Evolutionary conservation across 495 filamentous ascomycete genomes (phyloP).

Genomic region (Penicillium odoratum): DNA sequence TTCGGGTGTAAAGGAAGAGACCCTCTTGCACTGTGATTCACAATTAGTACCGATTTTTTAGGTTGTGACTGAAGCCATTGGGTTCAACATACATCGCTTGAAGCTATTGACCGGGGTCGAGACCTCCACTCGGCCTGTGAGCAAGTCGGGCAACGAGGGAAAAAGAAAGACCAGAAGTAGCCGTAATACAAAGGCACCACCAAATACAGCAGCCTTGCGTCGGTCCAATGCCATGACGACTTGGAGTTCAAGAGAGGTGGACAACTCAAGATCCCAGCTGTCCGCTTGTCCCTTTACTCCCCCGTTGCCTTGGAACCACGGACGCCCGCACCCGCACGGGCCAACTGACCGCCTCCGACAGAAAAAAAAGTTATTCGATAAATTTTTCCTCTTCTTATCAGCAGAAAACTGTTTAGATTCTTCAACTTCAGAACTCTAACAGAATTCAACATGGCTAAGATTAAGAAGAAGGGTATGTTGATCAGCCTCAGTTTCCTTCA

Average conservation of each 20-base stretch:
- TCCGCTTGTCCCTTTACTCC: conserved; percentile 21
- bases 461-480: conserved; percentile 85
- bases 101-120: conserved; percentile 97
- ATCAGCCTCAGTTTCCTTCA: background rate
- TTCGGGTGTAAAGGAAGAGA: conserved; percentile 90
- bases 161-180: conserved; percentile 78
- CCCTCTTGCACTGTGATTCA: conserved; percentile 82
- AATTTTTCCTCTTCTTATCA: conserved; percentile 40
- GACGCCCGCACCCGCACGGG: conserved; percentile 38
- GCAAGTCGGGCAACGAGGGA: conserved; percentile 78
- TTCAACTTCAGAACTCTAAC: conserved; percentile 12
- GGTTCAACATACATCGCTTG: conserved; percentile 73
- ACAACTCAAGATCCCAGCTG: conserved; percentile 12
- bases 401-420: conserved; percentile 17
- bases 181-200: conserved; percentile 73
- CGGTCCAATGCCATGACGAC: conserved; percentile 64
- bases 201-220: conserved; percentile 73
- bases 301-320: conserved; percentile 31
- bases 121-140: conserved; percentile 91
- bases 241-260: background rate
- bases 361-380: conserved; percentile 42
- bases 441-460: conserved; percentile 63
- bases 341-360: conserved; percentile 29
- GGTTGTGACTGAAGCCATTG: background rate
- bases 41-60: conserved; percentile 8